A percentile compares a stretch with the other conserved stretches of the same genome.
Evolutionary conservation across 108 stramenopile species (phyloP).

Genomic region (Fragilariopsis cylindrus): DNA sequence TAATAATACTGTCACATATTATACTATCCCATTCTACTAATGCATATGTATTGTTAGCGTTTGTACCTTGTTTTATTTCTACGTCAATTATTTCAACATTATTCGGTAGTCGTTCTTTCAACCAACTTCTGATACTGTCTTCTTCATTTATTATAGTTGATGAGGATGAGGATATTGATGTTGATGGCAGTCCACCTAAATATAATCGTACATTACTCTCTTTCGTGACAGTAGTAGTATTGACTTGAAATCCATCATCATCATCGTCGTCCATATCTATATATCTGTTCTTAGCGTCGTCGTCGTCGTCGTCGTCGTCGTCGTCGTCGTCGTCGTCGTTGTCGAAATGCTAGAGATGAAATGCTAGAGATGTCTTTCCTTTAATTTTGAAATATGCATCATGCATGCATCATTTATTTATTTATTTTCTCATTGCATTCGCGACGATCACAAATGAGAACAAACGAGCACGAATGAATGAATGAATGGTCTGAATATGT

Average conservation of each 20-base stretch:
- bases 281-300: no score
- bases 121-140: neutral
- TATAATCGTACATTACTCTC: constrained; percentile 1
- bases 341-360: no score
- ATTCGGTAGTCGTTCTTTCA: neutral
- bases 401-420: no score
- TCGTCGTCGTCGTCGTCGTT: no score
- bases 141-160: neutral
- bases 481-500: no score
- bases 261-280: neutral
- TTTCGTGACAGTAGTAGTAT: neutral
- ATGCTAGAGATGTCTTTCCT: no score
- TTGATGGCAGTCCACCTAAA: constrained; percentile 7
- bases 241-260: constrained; percentile 9
- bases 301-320: no score
- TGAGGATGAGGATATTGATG: no score
- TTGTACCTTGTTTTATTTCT: neutral
- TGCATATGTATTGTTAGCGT: neutral
- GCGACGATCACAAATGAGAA: no score
- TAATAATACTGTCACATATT: neutral
- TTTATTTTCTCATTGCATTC: no score
- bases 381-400: no score
- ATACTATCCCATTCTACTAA: neutral
- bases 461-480: no score
- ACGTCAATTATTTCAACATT: neutral